Evolutionary conservation across 768 basidiomycete genomes (phyloP), one percentile per base, ranked within the genome.

Genomic region (Boletus reticulatus): DNA sequence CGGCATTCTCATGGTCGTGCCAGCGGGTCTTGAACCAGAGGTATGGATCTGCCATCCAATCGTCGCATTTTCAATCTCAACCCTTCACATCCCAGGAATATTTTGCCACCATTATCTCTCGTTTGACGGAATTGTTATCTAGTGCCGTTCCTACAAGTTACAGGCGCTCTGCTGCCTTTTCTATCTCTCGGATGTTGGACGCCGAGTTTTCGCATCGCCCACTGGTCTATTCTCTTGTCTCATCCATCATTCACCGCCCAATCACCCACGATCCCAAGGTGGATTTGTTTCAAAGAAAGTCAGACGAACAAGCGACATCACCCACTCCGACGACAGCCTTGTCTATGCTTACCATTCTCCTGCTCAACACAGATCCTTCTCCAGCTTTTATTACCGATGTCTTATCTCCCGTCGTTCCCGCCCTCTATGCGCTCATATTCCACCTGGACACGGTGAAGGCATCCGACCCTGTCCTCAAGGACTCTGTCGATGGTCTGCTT

Each of bases 351-450:
- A 73, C 79, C 48, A 74, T 76, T 1, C 73, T 95, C 27, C 71
- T 91, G 4, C 78, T 84, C 6, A 89, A 94, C 60, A 83, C 85
- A 6, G 91, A 95, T 59, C 92, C 92, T 6, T 87, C 89, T 4
- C 88, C 92, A 0, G 68, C 73, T 3, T 76, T 92, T 41, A 78
- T 92, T 39, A 78, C 84, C 0, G 67, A 75, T 19, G 63, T 93
- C 8, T 67, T 94, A 10, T 84, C 87, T 1, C 89, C 91, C 1
- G 81, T 95, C 34, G 60, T 88, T 0, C 72, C 86, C 0, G 70
- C 81, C 1, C 69, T 96, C 8, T 93, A 92, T 68, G 77, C 84
- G 2, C 73, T 94, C 2, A 71, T 80, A 4, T 78, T 76, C 54
- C 74, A 83, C 54, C 64, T 93, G 10, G 79, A 84, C 29, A 71